These are phyloP conservation scores for Pelargonium exstipulatum DNA, from an alignment of 441 rosid genomes.

Conservation along the genomic window DNA sequence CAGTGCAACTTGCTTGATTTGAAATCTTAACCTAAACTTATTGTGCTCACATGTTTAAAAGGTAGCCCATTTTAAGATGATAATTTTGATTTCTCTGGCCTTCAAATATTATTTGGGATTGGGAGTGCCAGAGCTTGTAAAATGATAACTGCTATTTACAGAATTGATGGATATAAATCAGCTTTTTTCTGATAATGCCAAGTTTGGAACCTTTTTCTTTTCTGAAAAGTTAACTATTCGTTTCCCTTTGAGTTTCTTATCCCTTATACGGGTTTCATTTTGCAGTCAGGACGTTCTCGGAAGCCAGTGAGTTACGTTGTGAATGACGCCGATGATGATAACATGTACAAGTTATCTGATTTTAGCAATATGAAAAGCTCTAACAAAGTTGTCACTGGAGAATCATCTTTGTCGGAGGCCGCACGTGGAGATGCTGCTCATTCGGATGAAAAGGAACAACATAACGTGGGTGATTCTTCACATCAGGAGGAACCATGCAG, in stretches of 20 bases:
- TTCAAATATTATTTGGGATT: background rate
- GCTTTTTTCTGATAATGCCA: background rate
- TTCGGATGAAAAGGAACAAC: conserved; percentile 21
- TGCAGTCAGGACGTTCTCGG: conserved; percentile 64
- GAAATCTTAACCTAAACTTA: background rate
- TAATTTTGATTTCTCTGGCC: background rate
- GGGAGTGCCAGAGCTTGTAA: background rate
- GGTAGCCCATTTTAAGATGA: background rate
- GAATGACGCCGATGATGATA: conserved; percentile 40
- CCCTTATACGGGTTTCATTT: conserved; percentile 16
- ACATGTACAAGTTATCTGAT: conserved; percentile 23
- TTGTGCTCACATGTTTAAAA: too few species aligned
- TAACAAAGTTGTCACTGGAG: conserved; percentile 23
- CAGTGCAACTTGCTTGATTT: background rate
- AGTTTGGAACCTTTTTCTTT: background rate
- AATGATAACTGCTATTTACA: too few species aligned
- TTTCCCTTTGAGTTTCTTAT: conserved; percentile 2
- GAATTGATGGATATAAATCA: background rate
- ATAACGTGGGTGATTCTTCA: conserved; percentile 22
- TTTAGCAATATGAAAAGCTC: conserved; percentile 20
- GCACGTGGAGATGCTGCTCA: conserved; percentile 19
- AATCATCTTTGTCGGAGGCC: conserved; percentile 15
- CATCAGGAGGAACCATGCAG: conserved; percentile 18
- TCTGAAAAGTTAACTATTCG: background rate
- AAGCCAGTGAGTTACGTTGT: conserved; percentile 47